Evolutionary conservation across 2,329 filamentous ascomycete genomes (phyloP).

Genomic region (Polychaeton citri): DNA sequence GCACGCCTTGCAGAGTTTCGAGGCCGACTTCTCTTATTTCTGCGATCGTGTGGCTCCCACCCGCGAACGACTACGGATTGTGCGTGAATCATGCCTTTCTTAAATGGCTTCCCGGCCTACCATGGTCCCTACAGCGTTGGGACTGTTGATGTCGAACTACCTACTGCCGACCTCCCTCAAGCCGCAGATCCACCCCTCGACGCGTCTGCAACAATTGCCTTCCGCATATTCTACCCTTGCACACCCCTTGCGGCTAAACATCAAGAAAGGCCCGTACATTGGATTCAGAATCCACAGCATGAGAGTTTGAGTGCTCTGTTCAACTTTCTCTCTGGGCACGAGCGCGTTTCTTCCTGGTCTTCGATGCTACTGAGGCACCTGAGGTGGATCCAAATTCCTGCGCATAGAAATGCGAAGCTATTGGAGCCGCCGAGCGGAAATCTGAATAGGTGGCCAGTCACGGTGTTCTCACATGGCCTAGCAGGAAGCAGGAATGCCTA

Average conservation of each 20-base stretch:
- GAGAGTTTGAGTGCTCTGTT: conserved; percentile 64
- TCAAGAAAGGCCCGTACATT: conserved; percentile 50
- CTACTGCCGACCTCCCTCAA: conserved; percentile 44
- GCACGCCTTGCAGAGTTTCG: too few species aligned
- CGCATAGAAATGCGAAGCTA: conserved; percentile 55
- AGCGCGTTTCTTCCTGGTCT: conserved; percentile 18
- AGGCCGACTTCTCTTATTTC: too few species aligned
- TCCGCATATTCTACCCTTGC: conserved; percentile 72
- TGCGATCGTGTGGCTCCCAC: too few species aligned
- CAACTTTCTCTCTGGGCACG: conserved; percentile 56
- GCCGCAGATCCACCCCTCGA: conserved; percentile 42
- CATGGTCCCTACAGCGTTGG: conserved; percentile 68
- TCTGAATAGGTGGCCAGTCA: conserved; percentile 55
- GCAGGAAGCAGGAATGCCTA: conserved; percentile 74
- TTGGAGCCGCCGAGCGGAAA: conserved; percentile 34
- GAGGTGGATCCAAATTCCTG: conserved; percentile 60
- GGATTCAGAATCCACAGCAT: conserved; percentile 66
- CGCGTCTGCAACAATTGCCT: conserved; percentile 58
- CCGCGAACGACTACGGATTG: too few species aligned
- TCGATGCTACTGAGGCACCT: conserved; percentile 46
- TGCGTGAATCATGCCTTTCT: not conserved
- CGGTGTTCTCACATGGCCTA: conserved; percentile 77
- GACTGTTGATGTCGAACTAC: conserved; percentile 68
- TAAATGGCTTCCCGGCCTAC: conserved; percentile 62
- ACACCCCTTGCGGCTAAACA: conserved; percentile 19